Percentiles rank a stretch among this genome's conserved stretches.
These are phyloP conservation scores for Penicillium canescens DNA, from an alignment of 495 filamentous ascomycete species.

Conservation along the genomic window DNA sequence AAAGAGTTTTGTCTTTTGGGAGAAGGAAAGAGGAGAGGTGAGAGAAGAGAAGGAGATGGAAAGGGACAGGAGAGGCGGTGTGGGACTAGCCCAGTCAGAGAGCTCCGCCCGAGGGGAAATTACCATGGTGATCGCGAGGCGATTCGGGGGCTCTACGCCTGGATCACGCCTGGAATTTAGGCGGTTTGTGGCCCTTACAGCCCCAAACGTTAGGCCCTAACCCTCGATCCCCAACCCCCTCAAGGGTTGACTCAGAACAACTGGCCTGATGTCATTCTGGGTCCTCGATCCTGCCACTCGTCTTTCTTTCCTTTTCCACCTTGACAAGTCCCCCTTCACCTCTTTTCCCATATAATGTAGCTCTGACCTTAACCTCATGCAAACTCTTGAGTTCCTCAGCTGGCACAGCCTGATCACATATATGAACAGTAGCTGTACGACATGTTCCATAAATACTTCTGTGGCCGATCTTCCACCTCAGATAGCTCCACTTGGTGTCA, in stretches of 20 bases:
- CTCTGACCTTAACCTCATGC: too few relatives aligned
- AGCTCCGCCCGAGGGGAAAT: not conserved
- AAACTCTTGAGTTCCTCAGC: not conserved
- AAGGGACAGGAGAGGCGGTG: slow-evolving; percentile 29
- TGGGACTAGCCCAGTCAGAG: slow-evolving; percentile 19
- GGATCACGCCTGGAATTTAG: too few relatives aligned
- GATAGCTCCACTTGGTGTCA: slow-evolving; percentile 19
- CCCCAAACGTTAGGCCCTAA: not conserved
- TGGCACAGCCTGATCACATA: not conserved
- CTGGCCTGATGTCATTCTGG: slow-evolving; percentile 30
- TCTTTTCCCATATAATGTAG: not conserved
- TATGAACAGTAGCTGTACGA: not conserved
- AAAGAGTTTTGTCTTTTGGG: slow-evolving; percentile 23
- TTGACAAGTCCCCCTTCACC: not conserved
- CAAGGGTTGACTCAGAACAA: slow-evolving; percentile 4
- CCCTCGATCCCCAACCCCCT: not conserved
- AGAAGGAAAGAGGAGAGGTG: slow-evolving; percentile 22
- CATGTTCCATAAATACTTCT: slow-evolving; percentile 2
- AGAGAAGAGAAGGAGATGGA: slow-evolving; percentile 22
- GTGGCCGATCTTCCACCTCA: slow-evolving; percentile 20
- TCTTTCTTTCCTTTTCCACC: slow-evolving; percentile 2
- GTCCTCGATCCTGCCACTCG: slow-evolving; percentile 5
- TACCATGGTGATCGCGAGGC: too few relatives aligned
- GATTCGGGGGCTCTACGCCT: too few relatives aligned
- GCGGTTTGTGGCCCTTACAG: not conserved